phyloP scores from a whole-genome alignment of 2,329 filamentous ascomycete genomes.

The Chalara sp. region DNA sequence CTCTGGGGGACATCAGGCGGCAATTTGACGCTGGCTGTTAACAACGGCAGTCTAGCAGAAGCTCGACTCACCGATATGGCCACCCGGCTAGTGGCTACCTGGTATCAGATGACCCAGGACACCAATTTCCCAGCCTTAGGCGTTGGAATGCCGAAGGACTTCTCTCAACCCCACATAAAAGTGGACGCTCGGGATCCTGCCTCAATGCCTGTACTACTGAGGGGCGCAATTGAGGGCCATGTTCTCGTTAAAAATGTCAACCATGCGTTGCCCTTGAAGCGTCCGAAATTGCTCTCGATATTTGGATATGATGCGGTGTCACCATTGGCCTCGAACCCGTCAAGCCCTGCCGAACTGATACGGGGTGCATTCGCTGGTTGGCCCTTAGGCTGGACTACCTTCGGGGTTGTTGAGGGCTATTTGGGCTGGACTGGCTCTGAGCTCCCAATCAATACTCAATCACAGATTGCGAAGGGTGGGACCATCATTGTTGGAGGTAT shows the following conservation, averaged over 20 bases:
- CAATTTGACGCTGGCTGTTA: slow-evolving; percentile 47
- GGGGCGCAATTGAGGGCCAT: slow-evolving; percentile 49
- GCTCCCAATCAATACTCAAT: too few relatives aligned
- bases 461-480: too few relatives aligned
- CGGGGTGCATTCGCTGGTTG: too few relatives aligned
- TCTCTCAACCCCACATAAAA: slow-evolving; percentile 34
- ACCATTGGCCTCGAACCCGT: too few relatives aligned
- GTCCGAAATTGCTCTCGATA: slow-evolving; percentile 44
- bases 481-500: too few relatives aligned
- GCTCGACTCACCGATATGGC: slow-evolving; percentile 61
- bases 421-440: too few relatives aligned
- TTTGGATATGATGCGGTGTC: slow-evolving; percentile 59
- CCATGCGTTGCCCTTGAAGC: slow-evolving; percentile 44
- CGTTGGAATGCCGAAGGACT: slow-evolving; percentile 21
- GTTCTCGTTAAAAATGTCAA: slow-evolving; percentile 57
- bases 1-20: slow-evolving; percentile 11
- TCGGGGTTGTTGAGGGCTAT: neutral
- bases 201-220: neutral
- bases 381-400: neutral
- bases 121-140: slow-evolving; percentile 21
- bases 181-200: slow-evolving; percentile 49
- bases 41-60: slow-evolving; percentile 50
- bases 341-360: too few relatives aligned
- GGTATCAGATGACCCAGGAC: slow-evolving; percentile 52
- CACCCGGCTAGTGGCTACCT: slow-evolving; percentile 46